Percentiles rank a stretch among this genome's conserved stretches.
These are phyloP conservation scores for Eutreptiella sp. DNA, from an alignment of 208 protist genomes.

Conservation along the genomic window DNA sequence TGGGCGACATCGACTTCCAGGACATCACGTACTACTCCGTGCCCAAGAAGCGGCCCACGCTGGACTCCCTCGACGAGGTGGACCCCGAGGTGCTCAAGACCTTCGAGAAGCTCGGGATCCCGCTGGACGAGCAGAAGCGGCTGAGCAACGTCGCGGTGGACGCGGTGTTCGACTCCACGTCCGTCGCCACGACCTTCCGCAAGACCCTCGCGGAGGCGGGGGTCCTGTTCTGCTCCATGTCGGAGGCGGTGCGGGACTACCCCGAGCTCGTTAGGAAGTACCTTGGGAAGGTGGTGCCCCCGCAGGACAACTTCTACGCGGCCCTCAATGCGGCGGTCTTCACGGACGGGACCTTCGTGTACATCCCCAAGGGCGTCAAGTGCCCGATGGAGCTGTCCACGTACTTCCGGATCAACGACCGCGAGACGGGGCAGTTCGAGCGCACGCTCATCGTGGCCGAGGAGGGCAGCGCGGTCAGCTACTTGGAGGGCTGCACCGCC, in stretches of 20 bases:
- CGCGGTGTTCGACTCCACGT: constrained; percentile 18
- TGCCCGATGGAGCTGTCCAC: constrained; percentile 23
- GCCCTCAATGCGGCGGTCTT: constrained; percentile 24
- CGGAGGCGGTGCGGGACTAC: constrained; percentile 9
- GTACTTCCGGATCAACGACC: constrained; percentile 27
- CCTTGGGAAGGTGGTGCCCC: constrained; percentile 8
- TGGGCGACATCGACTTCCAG: constrained; percentile 8
- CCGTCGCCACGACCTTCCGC: constrained; percentile 23
- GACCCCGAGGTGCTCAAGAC: constrained; percentile 23
- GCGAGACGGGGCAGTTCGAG: constrained; percentile 22
- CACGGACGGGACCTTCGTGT: constrained; percentile 15
- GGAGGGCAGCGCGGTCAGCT: constrained; percentile 6
- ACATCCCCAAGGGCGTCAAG: constrained; percentile 8
- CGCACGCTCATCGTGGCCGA: constrained; percentile 17
- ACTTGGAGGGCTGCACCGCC: constrained; percentile 17
- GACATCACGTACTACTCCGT: constrained; percentile 14
- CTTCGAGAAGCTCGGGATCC: constrained; percentile 20
- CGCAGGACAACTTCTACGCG: constrained; percentile 15
- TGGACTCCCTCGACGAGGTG: constrained; percentile 3
- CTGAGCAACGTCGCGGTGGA: constrained; percentile 15
- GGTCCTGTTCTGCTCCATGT: constrained; percentile 10
- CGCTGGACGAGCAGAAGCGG: constrained; percentile 20
- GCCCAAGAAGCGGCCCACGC: constrained; percentile 4
- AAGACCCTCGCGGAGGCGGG: background rate
- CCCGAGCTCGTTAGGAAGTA: constrained; percentile 17